Evolutionary conservation across 2,329 filamentous ascomycete species (phyloP).

Genomic region (Penicillium freii): DNA sequence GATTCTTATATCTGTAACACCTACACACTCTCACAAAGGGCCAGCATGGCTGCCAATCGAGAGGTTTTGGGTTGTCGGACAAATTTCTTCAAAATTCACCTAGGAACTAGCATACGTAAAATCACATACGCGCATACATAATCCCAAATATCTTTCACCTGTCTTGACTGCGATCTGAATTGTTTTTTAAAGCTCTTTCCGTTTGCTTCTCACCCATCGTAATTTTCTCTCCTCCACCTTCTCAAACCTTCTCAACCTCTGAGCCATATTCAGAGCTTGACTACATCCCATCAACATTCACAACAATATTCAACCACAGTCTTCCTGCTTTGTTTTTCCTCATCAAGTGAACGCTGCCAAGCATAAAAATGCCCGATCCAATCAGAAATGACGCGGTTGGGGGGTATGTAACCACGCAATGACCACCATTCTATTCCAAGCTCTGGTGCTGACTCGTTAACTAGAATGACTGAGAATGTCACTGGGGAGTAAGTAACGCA

Average conservation of each 20-base stretch:
- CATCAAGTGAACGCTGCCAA: background rate
- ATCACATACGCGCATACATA: background rate
- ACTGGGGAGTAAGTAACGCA: slow-evolving; percentile 17
- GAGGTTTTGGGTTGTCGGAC: background rate
- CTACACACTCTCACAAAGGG: background rate
- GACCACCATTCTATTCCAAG: background rate
- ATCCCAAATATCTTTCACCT: background rate
- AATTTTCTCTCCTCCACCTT: background rate
- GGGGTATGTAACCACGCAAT: slow-evolving; percentile 5
- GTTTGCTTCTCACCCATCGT: background rate
- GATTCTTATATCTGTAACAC: background rate
- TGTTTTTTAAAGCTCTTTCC: background rate
- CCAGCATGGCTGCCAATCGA: background rate
- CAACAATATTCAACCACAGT: background rate
- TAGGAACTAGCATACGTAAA: background rate
- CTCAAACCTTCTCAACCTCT: background rate
- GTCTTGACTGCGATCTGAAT: background rate
- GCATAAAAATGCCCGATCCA: slow-evolving; percentile 2
- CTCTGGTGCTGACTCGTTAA: background rate
- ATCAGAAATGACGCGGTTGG: slow-evolving; percentile 1
- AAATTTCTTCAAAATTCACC: background rate
- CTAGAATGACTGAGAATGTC: slow-evolving; percentile 20
- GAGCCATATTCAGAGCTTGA: background rate
- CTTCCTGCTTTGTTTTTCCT: background rate
- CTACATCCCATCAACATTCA: background rate